Percentiles rank a stretch among this genome's conserved stretches.
Evolutionary conservation across 1,139 yeast species (phyloP).

Genomic region (Saccharomyces uvarum): DNA sequence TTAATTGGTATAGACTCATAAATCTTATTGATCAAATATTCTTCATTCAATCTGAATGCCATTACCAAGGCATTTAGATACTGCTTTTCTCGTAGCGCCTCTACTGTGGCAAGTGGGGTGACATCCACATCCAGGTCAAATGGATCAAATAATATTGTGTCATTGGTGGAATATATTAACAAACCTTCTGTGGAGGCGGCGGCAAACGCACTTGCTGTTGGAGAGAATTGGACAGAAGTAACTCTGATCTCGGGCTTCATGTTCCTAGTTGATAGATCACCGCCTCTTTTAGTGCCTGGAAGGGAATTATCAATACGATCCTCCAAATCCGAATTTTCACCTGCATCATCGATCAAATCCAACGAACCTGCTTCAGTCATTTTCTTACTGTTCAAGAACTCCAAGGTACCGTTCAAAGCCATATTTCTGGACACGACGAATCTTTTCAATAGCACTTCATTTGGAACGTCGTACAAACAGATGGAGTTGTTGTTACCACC

Average conservation of each 20-base stretch:
- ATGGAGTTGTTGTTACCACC: conserved; percentile 91
- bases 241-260: conserved; percentile 77
- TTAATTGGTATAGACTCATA: conserved; percentile 70
- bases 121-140: conserved; percentile 89
- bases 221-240: conserved; percentile 71
- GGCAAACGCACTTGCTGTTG: conserved; percentile 85
- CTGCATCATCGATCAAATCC: conserved; percentile 74
- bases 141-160: conserved; percentile 76
- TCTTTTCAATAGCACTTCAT: conserved; percentile 75
- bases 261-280: conserved; percentile 76
- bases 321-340: conserved; percentile 79
- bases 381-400: conserved; percentile 66
- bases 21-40: conserved; percentile 59
- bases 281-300: conserved; percentile 81
- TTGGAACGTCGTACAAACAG: conserved; percentile 81
- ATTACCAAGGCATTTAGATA: conserved; percentile 77
- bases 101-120: conserved; percentile 70
- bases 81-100: conserved; percentile 58
- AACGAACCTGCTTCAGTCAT: conserved; percentile 86
- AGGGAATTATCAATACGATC: conserved; percentile 67
- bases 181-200: conserved; percentile 96
- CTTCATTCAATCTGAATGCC: conserved; percentile 89
- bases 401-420: conserved; percentile 84
- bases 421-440: conserved; percentile 82
- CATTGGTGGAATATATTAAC: conserved; percentile 72